A percentile compares a stretch with the other conserved stretches of the same genome.
Conservation (phyloP, 2,329 filamentous ascomycete genomes). For the Paraconiothyrium sp. region DNA sequence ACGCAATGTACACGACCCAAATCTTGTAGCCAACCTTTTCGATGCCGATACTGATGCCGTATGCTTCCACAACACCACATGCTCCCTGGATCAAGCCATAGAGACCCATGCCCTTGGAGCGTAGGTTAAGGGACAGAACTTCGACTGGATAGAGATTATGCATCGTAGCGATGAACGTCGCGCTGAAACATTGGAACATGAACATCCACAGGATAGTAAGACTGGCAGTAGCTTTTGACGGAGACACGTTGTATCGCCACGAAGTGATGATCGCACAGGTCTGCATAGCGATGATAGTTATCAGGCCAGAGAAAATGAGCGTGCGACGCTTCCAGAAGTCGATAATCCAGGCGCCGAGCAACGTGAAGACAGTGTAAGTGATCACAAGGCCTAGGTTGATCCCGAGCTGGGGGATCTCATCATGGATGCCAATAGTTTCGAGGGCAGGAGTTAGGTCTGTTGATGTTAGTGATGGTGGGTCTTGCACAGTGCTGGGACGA, state of each 20-base stretch:
- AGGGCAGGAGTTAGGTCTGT: slow-evolving; percentile 52
- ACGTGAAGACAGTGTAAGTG: slow-evolving; percentile 59
- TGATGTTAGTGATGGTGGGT: neutral
- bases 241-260: slow-evolving; percentile 54
- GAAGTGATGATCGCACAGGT: slow-evolving; percentile 59
- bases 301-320: slow-evolving; percentile 56
- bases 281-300: slow-evolving; percentile 57
- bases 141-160: slow-evolving; percentile 60
- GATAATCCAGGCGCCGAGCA: slow-evolving; percentile 53
- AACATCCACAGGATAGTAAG: slow-evolving; percentile 61
- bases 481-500: neutral
- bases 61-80: slow-evolving; percentile 56
- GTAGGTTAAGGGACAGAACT: slow-evolving; percentile 55
- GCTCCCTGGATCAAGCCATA: slow-evolving; percentile 58
- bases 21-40: slow-evolving; percentile 61
- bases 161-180: slow-evolving; percentile 59
- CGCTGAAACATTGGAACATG: slow-evolving; percentile 59
- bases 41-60: slow-evolving; percentile 60
- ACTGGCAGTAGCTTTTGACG: slow-evolving; percentile 45
- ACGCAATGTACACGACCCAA: slow-evolving; percentile 61
- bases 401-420: slow-evolving; percentile 51
- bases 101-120: slow-evolving; percentile 55
- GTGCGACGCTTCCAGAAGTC: slow-evolving; percentile 56
- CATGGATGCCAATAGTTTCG: slow-evolving; percentile 54
- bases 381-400: slow-evolving; percentile 56